These are phyloP conservation scores for Pseudonectria buxi DNA, from an alignment of 2,329 filamentous ascomycete species.

Conservation along the genomic window DNA sequence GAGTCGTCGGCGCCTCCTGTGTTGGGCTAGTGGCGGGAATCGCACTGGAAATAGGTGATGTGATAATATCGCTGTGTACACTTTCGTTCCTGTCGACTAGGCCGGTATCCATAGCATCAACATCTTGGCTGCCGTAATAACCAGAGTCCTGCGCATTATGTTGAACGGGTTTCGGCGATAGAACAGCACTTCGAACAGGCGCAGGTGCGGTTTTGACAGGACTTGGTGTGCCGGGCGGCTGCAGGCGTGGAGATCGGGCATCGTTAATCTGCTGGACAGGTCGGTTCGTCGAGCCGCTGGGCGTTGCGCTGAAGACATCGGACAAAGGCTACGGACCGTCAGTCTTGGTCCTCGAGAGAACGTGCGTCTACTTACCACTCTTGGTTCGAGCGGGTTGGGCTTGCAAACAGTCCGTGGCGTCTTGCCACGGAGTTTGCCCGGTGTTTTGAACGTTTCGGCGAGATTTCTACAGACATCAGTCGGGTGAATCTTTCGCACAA, in stretches of 20 bases:
- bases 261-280: conserved; percentile 44
- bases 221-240: conserved; percentile 36
- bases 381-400: conserved; percentile 46
- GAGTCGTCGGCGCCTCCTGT: conserved; percentile 24
- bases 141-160: conserved; percentile 52
- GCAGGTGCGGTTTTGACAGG: conserved; percentile 23
- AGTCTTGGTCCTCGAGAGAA: conserved; percentile 10
- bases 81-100: conserved; percentile 13
- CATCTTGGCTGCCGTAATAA: conserved; percentile 60
- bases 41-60: conserved; percentile 9
- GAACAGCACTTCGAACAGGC: conserved; percentile 26
- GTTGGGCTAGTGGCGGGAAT: conserved; percentile 17
- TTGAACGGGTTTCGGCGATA: conserved; percentile 23
- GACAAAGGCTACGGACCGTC: conserved; percentile 47
- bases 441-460: conserved; percentile 92
- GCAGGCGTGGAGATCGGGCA: conserved; percentile 50
- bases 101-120: conserved; percentile 20
- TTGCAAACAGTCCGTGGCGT: conserved; percentile 68
- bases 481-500: conserved; percentile 1
- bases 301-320: conserved; percentile 50
- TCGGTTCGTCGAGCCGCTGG: conserved; percentile 47
- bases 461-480: conserved; percentile 59
- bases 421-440: conserved; percentile 74
- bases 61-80: conserved; percentile 13
- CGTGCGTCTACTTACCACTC: conserved; percentile 49